Evolutionary conservation across 768 basidiomycete genomes (phyloP).

Genomic region (Termitomyces sp.): DNA sequence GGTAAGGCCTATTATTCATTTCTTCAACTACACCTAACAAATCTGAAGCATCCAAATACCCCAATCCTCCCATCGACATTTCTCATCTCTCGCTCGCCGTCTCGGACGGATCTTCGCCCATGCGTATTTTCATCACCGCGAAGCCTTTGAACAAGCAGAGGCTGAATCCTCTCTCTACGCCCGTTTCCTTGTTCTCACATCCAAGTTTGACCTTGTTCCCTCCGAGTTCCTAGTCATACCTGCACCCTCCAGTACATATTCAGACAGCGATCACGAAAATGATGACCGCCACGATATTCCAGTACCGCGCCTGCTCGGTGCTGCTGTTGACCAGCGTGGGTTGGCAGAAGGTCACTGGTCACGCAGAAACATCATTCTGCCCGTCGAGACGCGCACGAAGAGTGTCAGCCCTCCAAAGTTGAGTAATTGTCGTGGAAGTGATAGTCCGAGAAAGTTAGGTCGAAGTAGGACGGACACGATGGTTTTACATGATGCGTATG

Average conservation of each 20-base stretch:
- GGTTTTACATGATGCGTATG: constrained; percentile 48
- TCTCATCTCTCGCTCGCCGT: constrained; percentile 83
- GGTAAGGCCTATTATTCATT: constrained; percentile 38
- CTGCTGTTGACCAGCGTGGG: constrained; percentile 20
- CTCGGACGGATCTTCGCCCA: constrained; percentile 95
- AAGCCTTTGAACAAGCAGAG: constrained; percentile 86
- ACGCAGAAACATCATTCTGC: not conserved
- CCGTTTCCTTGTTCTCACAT: constrained; percentile 81
- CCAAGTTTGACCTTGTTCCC: constrained; percentile 78
- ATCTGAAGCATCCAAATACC: constrained; percentile 71
- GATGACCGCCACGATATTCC: constrained; percentile 20
- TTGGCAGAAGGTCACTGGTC: not conserved
- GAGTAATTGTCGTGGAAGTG: constrained; percentile 15
- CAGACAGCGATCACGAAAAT: constrained; percentile 14
- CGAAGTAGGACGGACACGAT: constrained; percentile 69
- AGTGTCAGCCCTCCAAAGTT: constrained; percentile 20
- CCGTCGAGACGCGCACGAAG: constrained; percentile 9
- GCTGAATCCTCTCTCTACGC: constrained; percentile 88
- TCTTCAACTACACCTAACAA: not conserved
- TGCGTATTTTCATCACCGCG: constrained; percentile 93
- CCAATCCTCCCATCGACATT: constrained; percentile 77
- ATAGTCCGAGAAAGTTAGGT: constrained; percentile 42
- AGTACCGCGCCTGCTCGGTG: constrained; percentile 33
- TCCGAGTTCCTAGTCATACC: constrained; percentile 82
- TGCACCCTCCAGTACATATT: constrained; percentile 18